Conservation (phyloP, 2,329 filamentous ascomycete species). For the Fusarium sp. region DNA sequence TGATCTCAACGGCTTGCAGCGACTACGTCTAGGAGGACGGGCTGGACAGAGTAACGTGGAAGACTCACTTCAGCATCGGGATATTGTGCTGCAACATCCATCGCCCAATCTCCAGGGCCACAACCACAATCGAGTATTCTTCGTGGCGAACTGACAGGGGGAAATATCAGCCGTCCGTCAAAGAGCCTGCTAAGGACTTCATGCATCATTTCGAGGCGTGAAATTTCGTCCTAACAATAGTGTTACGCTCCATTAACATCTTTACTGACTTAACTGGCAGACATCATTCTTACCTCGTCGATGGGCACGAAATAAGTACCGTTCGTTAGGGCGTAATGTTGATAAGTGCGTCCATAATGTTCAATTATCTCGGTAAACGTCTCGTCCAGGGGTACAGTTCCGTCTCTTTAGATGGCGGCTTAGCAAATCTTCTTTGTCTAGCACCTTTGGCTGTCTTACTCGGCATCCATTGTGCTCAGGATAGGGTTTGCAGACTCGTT, state of each 20-base stretch:
- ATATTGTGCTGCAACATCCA: constrained; percentile 72
- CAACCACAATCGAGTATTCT: constrained; percentile 78
- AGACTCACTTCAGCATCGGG: constrained; percentile 70
- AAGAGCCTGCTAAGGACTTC: constrained; percentile 71
- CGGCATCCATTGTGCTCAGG: constrained; percentile 46
- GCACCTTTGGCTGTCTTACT: constrained; percentile 44
- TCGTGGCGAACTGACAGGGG: constrained; percentile 67
- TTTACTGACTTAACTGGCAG: not conserved
- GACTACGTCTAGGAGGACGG: not conserved
- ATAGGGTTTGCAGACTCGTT: constrained; percentile 12
- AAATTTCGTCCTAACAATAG: constrained; percentile 70
- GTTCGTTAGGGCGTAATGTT: constrained; percentile 73
- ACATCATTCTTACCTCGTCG: constrained; percentile 69
- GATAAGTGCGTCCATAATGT: constrained; percentile 72
- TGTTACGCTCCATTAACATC: constrained; percentile 22
- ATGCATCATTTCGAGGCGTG: constrained; percentile 73
- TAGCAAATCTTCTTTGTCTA: constrained; percentile 36
- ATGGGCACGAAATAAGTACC: constrained; percentile 74
- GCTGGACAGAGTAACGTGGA: not conserved
- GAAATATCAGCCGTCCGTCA: constrained; percentile 75
- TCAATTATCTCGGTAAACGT: constrained; percentile 68
- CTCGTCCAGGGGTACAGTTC: constrained; percentile 66
- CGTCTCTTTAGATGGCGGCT: constrained; percentile 53
- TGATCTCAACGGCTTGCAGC: not conserved
- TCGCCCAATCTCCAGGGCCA: constrained; percentile 76